These are phyloP conservation scores for Inosperma sp. DNA, from an alignment of 768 basidiomycete species.

Conservation along the genomic window DNA sequence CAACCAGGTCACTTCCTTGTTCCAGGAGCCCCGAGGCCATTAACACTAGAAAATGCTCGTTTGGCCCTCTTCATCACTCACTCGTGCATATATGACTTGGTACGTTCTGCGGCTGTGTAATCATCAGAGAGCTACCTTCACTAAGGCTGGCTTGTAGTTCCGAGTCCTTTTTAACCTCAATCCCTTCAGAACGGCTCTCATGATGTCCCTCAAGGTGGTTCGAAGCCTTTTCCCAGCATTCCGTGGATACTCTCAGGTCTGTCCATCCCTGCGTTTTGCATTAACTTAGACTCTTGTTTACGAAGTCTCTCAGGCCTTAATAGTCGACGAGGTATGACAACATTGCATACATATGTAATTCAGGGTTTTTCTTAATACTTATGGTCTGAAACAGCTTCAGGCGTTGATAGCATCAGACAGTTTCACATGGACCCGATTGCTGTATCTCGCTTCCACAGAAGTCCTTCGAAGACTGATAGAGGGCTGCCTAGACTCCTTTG, in stretches of 20 bases:
- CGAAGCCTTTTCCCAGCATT: slow-evolving; percentile 74
- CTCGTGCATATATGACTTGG: slow-evolving; percentile 53
- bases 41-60: no score
- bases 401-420: no score
- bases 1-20: no score
- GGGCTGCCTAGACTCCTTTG: no score
- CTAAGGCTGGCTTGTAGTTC: slow-evolving; percentile 39
- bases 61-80: no score
- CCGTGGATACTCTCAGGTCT: no score
- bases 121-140: slow-evolving; percentile 17
- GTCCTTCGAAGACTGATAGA: slow-evolving; percentile 56
- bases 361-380: slow-evolving; percentile 14
- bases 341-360: slow-evolving; percentile 11
- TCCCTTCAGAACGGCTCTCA: slow-evolving; percentile 63
- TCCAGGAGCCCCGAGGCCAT: no score
- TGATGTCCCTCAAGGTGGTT: slow-evolving; percentile 64
- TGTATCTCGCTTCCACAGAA: slow-evolving; percentile 57
- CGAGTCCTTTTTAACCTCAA: no score
- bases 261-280: no score
- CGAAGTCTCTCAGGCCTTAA: no score
- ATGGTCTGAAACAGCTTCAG: slow-evolving; percentile 54
- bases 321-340: slow-evolving; percentile 78
- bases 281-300: no score
- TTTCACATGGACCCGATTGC: no score
- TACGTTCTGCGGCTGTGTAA: slow-evolving; percentile 27